Percentiles rank a stretch among this genome's conserved stretches.
Conservation (phyloP, 257 asterid genomes). For the Lycium ferocissimum region DNA sequence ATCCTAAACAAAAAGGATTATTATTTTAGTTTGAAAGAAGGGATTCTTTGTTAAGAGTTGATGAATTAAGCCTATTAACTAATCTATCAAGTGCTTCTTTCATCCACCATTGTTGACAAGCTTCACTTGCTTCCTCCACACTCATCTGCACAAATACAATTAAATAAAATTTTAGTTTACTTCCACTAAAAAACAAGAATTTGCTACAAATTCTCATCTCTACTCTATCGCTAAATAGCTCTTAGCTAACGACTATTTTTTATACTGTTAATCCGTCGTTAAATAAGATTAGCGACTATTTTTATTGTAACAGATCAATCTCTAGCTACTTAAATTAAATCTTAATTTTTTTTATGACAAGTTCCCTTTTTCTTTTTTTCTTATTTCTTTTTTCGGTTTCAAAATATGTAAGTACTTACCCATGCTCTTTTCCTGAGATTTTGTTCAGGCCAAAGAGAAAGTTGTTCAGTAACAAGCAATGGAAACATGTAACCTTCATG, state of each 20-base stretch:
- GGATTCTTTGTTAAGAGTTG: neutral
- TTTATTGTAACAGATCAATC: neutral
- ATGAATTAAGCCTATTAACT: slow-evolving; percentile 53
- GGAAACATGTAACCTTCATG: slow-evolving; percentile 82
- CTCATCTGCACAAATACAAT: slow-evolving; percentile 56
- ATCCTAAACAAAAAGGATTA: slow-evolving; percentile 9
- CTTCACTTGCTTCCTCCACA: slow-evolving; percentile 68
- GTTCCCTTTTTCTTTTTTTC: neutral
- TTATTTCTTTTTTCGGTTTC: neutral
- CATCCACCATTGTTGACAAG: slow-evolving; percentile 83
- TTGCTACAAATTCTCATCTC: neutral
- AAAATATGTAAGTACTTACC: slow-evolving; percentile 42
- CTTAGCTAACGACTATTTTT: neutral
- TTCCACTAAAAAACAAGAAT: neutral
- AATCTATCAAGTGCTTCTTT: slow-evolving; percentile 76
- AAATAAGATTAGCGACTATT: too few relatives aligned
- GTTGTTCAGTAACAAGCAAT: slow-evolving; percentile 67
- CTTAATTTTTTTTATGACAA: neutral
- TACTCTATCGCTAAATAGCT: neutral
- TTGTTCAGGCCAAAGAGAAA: slow-evolving; percentile 77
- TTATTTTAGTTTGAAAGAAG: neutral
- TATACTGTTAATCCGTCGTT: too few relatives aligned
- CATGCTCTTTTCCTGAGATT: slow-evolving; percentile 57
- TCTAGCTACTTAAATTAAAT: neutral
- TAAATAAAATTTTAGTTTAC: neutral